Percentiles rank a stretch among this genome's conserved stretches.
Evolutionary conservation across 2,329 filamentous ascomycete species (phyloP).

Genomic region (Parastagonospora avenae): DNA sequence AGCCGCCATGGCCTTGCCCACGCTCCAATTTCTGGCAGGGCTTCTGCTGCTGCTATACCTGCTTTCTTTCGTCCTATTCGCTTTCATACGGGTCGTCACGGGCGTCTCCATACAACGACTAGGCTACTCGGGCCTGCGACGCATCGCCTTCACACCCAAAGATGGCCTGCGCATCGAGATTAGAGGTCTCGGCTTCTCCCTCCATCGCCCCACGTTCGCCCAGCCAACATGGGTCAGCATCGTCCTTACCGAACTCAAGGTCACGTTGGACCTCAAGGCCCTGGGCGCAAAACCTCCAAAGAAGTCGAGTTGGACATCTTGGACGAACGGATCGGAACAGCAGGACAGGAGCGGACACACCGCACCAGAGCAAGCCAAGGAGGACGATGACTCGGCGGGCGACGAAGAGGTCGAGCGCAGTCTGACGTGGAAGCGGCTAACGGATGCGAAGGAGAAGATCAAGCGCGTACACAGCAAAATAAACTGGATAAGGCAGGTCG

Average conservation of each 20-base stretch:
- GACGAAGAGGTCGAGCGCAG: constrained; percentile 58
- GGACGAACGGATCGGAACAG: constrained; percentile 36
- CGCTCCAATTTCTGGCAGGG: constrained; percentile 77
- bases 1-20: constrained; percentile 52
- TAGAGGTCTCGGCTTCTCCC: constrained; percentile 80
- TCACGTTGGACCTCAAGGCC: constrained; percentile 78
- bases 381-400: constrained; percentile 27
- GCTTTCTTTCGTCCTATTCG: constrained; percentile 90
- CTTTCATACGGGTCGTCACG: constrained; percentile 87
- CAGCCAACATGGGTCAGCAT: constrained; percentile 97
- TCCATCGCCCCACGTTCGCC: constrained; percentile 94
- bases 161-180: constrained; percentile 91
- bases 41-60: constrained; percentile 86
- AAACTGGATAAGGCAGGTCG: constrained; percentile 86
- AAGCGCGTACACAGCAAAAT: constrained; percentile 87
- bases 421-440: constrained; percentile 81
- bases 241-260: constrained; percentile 80
- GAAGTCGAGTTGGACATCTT: constrained; percentile 37
- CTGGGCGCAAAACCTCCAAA: constrained; percentile 53
- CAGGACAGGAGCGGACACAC: constrained; percentile 22
- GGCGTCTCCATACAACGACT: constrained; percentile 95
- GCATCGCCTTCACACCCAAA: constrained; percentile 85
- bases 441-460: constrained; percentile 78
- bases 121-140: constrained; percentile 88
- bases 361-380: constrained; percentile 21